These are phyloP conservation scores for Ramaria sp. DNA, from an alignment of 768 basidiomycete species.

Conservation along the genomic window DNA sequence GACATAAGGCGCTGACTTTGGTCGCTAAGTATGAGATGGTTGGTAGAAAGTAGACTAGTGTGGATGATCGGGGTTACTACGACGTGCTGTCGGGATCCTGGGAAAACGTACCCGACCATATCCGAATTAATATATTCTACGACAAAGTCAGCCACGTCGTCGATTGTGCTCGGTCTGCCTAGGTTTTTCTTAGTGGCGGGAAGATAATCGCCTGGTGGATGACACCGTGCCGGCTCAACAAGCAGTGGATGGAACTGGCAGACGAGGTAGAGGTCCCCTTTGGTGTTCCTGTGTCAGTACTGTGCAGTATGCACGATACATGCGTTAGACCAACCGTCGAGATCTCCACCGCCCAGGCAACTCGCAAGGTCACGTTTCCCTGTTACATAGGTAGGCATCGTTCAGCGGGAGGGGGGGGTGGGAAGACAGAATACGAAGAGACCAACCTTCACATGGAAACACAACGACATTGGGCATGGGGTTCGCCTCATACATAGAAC, in stretches of 20 bases:
- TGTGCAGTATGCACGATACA: neutral
- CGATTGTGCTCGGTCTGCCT: constrained; percentile 36
- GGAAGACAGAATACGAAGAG: neutral
- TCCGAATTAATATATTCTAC: constrained; percentile 81
- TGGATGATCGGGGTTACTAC: neutral
- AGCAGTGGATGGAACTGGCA: constrained; percentile 45
- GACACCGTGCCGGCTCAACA: constrained; percentile 34
- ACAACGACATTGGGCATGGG: constrained; percentile 59
- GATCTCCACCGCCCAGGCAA: constrained; percentile 62
- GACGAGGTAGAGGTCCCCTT: constrained; percentile 57
- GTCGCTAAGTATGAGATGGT: constrained; percentile 37
- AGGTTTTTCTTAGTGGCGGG: constrained; percentile 9
- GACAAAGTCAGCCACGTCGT: constrained; percentile 72
- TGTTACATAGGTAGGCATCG: constrained; percentile 15
- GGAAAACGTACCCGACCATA: constrained; percentile 42
- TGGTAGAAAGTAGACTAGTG: constrained; percentile 54
- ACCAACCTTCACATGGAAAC: constrained; percentile 49
- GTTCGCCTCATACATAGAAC: constrained; percentile 45
- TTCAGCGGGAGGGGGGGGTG: neutral
- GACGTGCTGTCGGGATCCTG: neutral
- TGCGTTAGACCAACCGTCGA: constrained; percentile 44
- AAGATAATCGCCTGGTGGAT: constrained; percentile 39
- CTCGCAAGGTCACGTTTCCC: constrained; percentile 56
- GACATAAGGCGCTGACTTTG: constrained; percentile 1
- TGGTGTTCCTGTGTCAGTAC: constrained; percentile 4